Conservation (phyloP, 768 basidiomycete genomes). For the Lepiota brunneoincarnata region DNA sequence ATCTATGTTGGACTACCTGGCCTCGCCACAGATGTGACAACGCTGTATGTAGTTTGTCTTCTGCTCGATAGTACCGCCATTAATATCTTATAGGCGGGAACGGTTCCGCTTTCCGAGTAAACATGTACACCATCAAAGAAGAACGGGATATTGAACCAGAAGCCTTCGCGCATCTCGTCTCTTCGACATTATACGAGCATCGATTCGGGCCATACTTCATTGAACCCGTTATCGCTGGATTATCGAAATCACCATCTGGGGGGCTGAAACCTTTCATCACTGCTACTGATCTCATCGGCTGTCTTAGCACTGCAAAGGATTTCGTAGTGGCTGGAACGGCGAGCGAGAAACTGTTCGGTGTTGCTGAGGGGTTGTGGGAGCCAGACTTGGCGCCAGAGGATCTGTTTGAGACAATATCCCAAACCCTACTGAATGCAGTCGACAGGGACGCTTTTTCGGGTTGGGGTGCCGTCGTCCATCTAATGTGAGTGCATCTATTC, state of each 20-base stretch:
- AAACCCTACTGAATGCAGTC: conserved; percentile 91
- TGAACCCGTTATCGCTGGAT: conserved; percentile 94
- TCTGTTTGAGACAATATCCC: conserved; percentile 97
- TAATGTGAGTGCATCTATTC: conserved; percentile 65
- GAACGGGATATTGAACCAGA: conserved; percentile 95
- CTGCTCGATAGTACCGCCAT: conserved; percentile 9
- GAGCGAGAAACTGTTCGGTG: conserved; percentile 89
- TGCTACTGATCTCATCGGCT: conserved; percentile 90
- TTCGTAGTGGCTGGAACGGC: conserved; percentile 97
- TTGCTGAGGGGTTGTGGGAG: conserved; percentile 98
- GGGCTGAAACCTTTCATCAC: conserved; percentile 90
- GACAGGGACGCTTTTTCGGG: conserved; percentile 97
- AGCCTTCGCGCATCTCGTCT: conserved; percentile 94
- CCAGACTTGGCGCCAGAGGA: conserved; percentile 95
- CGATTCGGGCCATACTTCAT: conserved; percentile 96
- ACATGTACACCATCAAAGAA: conserved; percentile 99
- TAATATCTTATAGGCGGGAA: conserved; percentile 63
- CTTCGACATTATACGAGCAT: conserved; percentile 92
- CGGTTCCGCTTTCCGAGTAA: conserved; percentile 90
- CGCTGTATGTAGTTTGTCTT: conserved; percentile 52
- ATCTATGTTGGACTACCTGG: conserved; percentile 91
- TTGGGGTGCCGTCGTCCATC: conserved; percentile 94
- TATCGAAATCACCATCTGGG: conserved; percentile 71
- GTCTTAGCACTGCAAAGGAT: conserved; percentile 92
- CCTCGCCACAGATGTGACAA: conserved; percentile 89